These are phyloP conservation scores for Chaetomium fimeti DNA, from an alignment of 495 filamentous ascomycete genomes.

Conservation along the genomic window DNA sequence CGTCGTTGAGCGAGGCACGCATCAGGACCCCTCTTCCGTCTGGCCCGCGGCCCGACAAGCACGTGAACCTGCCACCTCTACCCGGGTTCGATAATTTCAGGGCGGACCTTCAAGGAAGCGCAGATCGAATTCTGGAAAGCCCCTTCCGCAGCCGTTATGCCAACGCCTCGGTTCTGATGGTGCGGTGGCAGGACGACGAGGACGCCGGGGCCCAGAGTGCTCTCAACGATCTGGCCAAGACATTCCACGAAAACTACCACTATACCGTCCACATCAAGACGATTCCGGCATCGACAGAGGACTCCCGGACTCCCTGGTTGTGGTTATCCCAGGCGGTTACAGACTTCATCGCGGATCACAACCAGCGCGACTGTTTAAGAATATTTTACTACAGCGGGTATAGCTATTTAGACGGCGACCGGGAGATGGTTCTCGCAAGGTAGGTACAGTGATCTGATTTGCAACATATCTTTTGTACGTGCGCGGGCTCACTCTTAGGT, in stretches of 20 bases:
- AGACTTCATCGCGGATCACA: constrained; percentile 45
- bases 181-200: constrained; percentile 50
- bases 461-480: neutral
- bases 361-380: constrained; percentile 49
- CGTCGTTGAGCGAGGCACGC: constrained; percentile 43
- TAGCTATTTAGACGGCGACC: constrained; percentile 46
- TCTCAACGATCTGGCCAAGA: constrained; percentile 41
- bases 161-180: constrained; percentile 43
- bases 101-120: constrained; percentile 42
- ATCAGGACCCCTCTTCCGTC: constrained; percentile 50
- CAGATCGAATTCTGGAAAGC: constrained; percentile 41
- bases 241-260: constrained; percentile 46
- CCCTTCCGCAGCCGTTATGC: constrained; percentile 47
- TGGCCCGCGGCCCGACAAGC: constrained; percentile 46
- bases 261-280: constrained; percentile 42
- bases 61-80: constrained; percentile 33
- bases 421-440: constrained; percentile 52
- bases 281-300: constrained; percentile 45
- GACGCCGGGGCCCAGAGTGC: constrained; percentile 35
- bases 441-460: constrained; percentile 20
- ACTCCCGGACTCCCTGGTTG: constrained; percentile 42
- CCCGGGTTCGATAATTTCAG: constrained; percentile 43
- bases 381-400: constrained; percentile 50
- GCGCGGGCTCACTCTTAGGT: constrained; percentile 9
- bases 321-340: constrained; percentile 45